Evolutionary conservation across 495 filamentous ascomycete species (phyloP).

Genomic region (Niebla homalea): DNA sequence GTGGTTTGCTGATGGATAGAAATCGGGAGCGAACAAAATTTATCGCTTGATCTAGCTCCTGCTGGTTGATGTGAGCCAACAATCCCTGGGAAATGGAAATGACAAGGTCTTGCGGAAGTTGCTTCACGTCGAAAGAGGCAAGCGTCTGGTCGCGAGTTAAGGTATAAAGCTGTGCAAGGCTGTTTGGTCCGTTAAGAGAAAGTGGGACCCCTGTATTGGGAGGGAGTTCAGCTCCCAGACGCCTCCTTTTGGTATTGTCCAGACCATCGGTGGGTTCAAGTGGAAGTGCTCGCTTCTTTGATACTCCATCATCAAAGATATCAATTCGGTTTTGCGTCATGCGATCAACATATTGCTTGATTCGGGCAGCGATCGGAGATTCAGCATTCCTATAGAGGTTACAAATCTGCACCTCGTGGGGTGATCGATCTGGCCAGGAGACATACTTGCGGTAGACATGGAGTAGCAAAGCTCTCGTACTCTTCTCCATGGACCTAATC

Average conservation of each 20-base stretch:
- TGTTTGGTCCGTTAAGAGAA: conserved; percentile 59
- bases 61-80: conserved; percentile 48
- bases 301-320: conserved; percentile 56
- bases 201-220: conserved; percentile 47
- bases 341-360: conserved; percentile 71
- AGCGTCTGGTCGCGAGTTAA: conserved; percentile 60
- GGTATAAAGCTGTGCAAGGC: conserved; percentile 68
- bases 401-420: not conserved
- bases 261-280: conserved; percentile 54
- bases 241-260: conserved; percentile 56
- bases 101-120: conserved; percentile 58
- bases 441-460: conserved; percentile 65
- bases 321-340: conserved; percentile 61
- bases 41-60: conserved; percentile 52
- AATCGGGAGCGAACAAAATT: conserved; percentile 42
- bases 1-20: conserved; percentile 30
- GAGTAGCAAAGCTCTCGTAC: conserved; percentile 64
- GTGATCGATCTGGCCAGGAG: conserved; percentile 1
- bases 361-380: conserved; percentile 50
- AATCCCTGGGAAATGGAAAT: conserved; percentile 63
- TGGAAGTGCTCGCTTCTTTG: conserved; percentile 60
- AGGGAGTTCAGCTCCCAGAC: conserved; percentile 42
- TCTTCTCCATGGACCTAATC: conserved; percentile 87
- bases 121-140: conserved; percentile 68
- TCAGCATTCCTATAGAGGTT: conserved; percentile 46